Base-by-base conservation (phyloP, 306 rosid species). In the Fagus crenata region DNA sequence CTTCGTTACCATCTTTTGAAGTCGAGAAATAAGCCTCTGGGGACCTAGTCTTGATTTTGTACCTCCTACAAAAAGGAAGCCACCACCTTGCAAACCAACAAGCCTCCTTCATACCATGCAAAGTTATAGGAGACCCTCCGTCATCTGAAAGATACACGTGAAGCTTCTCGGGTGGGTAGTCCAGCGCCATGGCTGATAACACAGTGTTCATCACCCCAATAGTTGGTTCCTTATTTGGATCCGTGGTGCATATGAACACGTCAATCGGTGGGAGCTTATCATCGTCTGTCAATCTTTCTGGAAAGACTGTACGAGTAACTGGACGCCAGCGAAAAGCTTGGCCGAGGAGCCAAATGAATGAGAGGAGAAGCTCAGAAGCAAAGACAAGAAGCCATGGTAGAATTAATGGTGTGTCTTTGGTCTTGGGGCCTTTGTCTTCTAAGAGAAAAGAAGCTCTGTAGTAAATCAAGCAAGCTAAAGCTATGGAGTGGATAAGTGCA, bases 111-210 rank as follows among this genome's bases (percentile, higher is more conserved):
- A 89, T 80, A 0, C 74, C 90, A 33, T 73, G 74, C 77, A 88
- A 67, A 22, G 96, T 93, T 18, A 87, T 13, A 3, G 69, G 53
- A 5, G 93, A 91, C 61, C 89, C 92, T 0, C 91, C 92, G 58
- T 91, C 97, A 61, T 93, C 97, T 0, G 97, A 93, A 4, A 93
- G 84, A 78, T 89, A 93, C 41, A 91, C 85, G 15, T 85, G 84
- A 72, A 93, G 93, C 85, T 91, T 93, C 65, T 89, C 77, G 8
- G 83, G 81, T 0, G 95, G 95, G 78, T 91, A 93, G 73, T 88
- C 93, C 68, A 93, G 77, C 6, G 92, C 90, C 90, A 93, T 86
- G 71, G 90, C 91, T 3, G 98, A 91, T 64, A 93, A 37, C 13
- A 93, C 88, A 42, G 87, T 89, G 75, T 91, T 93, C 97, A 91